Percentiles rank a stretch among this genome's conserved stretches.
Conservation (phyloP, 805 yeast genomes). For the Lipomyces orientalis region DNA sequence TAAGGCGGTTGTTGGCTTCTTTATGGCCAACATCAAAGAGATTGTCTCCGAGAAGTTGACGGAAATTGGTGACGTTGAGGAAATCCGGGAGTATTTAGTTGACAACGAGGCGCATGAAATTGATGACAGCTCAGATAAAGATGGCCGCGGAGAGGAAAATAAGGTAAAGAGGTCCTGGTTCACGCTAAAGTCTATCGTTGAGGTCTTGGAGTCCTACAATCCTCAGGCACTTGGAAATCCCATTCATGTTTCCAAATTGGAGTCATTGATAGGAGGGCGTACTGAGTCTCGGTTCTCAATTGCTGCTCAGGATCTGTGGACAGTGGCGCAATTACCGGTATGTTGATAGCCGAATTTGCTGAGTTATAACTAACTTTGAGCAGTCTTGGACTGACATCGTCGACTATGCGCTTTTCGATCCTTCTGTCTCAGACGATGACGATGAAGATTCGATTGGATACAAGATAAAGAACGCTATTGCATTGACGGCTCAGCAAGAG, state of each 20-base stretch:
- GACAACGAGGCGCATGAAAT: conserved; percentile 16
- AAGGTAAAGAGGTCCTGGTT: conserved; percentile 20
- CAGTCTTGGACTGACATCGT: conserved; percentile 23
- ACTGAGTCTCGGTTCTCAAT: conserved; percentile 32
- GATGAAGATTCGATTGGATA: conserved; percentile 17
- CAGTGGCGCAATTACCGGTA: conserved; percentile 17
- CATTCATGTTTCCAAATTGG: conserved; percentile 12
- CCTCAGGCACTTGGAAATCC: conserved; percentile 22
- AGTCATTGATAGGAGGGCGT: conserved; percentile 13
- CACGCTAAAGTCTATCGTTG: conserved; percentile 25
- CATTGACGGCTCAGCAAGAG: conserved; percentile 26
- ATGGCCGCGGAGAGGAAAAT: background rate
- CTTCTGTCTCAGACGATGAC: conserved; percentile 11
- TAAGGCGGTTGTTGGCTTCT: conserved; percentile 61
- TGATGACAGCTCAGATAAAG: conserved; percentile 23
- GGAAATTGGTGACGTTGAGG: conserved; percentile 23
- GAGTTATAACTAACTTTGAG: background rate
- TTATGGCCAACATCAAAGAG: conserved; percentile 46
- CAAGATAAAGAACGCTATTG: conserved; percentile 11
- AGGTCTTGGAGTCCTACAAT: conserved; percentile 22
- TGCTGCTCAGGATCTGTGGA: conserved; percentile 32
- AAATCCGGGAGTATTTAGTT: conserved; percentile 12
- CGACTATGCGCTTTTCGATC: conserved; percentile 28
- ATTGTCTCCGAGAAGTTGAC: conserved; percentile 38
- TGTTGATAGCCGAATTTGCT: background rate